Conservation (phyloP, 73 alveolate species). For the Paramecium bursaria region DNA sequence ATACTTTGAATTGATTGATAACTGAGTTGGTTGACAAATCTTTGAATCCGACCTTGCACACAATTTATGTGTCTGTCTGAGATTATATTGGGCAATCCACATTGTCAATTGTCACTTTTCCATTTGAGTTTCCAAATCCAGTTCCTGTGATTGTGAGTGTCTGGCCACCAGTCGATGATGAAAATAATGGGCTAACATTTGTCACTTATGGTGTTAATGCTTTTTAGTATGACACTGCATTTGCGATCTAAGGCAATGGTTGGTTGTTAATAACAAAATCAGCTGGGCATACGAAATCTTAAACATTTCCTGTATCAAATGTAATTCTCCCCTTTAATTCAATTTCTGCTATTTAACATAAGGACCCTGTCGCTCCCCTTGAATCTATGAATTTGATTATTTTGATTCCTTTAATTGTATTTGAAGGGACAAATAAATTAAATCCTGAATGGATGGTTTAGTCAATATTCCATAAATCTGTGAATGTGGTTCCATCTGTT, state of each 20-base stretch:
- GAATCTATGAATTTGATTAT: constrained; percentile 53
- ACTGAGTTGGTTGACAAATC: constrained; percentile 38
- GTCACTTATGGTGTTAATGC: not conserved
- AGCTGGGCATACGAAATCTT: constrained; percentile 32
- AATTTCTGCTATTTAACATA: constrained; percentile 64
- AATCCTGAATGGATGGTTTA: constrained; percentile 62
- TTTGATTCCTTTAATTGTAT: not conserved
- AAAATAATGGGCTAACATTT: constrained; percentile 18
- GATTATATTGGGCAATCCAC: constrained; percentile 66
- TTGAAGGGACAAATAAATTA: constrained; percentile 60
- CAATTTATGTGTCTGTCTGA: constrained; percentile 29
- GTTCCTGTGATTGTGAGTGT: constrained; percentile 19
- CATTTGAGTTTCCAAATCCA: constrained; percentile 53
- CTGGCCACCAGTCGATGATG: not conserved
- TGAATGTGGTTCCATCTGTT: constrained; percentile 62
- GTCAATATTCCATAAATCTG: constrained; percentile 5
- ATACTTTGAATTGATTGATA: constrained; percentile 14
- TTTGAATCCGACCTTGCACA: constrained; percentile 76
- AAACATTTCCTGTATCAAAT: not conserved
- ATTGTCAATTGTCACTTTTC: constrained; percentile 74
- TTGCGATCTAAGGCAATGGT: not conserved
- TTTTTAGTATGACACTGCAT: constrained; percentile 45
- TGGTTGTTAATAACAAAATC: constrained; percentile 13
- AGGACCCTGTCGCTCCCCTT: constrained; percentile 43
- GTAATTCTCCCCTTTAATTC: constrained; percentile 58